Base-by-base conservation (phyloP, 1,284 basidiomycete species). In the Bondarzewia mesenterica region DNA sequence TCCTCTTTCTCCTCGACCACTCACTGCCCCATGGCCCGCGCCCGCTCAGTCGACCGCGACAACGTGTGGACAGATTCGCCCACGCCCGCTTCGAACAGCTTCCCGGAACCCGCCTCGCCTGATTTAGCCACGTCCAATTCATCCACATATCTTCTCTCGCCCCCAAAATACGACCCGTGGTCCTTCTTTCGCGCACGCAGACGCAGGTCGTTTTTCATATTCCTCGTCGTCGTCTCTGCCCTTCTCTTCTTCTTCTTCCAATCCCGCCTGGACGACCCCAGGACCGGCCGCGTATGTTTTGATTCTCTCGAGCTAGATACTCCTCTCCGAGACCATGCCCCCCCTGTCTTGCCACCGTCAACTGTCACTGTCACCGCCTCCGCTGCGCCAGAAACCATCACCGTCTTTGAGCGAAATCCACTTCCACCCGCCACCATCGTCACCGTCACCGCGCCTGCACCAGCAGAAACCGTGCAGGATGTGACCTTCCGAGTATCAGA, bases 401-500 rank as follows among this genome's bases (percentile, higher is more conserved):
- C 23, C 3, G 25, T 50, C 20, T 35, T 46, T n/a, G 32, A 27
- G 10, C 15, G 14, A 7, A 29, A n/a, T n/a, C 4, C 48, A 5
- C 35, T 8, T 16, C 7, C 39, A 20, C 10, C n/a, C 4, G n/a
- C n/a, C n/a, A 10, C 29, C 29, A n/a, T n/a, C n/a, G 29, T 32
- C 12, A 32, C 29, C n/a, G 29, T n/a, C 29, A 12, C 29, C n/a
- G 12, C 29, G n/a, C 29, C 29, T n/a, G 29, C 29, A 4, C 10
- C 29, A 4, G n/a, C 29, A 32, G 29, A 32, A 32, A 10, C 29
- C 7, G 29, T 32, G 4, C 7, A 6, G n/a, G n/a, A n/a, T n/a
- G n/a, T n/a, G 12, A 32, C 12, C 29, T 10, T 10, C 29, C 10
- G 5, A 32, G 12, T 32, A n/a, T 32, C 43, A 8, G 59, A 68